A percentile compares a stretch with the other conserved stretches of the same genome.
phyloP scores from a whole-genome alignment of 805 yeast species.

The Candida ovalis region DNA sequence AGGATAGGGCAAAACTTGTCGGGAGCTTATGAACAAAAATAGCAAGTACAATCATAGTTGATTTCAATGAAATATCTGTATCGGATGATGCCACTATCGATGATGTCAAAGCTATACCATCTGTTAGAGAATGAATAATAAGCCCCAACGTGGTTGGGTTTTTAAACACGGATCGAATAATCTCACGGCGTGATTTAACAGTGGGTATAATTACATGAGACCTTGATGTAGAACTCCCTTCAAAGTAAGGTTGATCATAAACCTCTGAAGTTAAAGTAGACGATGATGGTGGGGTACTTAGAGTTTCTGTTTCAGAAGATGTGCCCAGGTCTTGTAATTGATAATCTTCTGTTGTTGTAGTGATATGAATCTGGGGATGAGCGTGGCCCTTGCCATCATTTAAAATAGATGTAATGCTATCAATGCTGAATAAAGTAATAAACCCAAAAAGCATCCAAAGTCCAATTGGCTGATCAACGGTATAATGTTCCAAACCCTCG shows the following conservation, averaged over 20 bases:
- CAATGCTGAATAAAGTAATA: conserved; percentile 48
- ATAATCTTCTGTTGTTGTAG: background rate
- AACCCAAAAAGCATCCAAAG: conserved; percentile 51
- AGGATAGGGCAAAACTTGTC: conserved; percentile 62
- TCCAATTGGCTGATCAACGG: conserved; percentile 37
- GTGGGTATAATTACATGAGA: background rate
- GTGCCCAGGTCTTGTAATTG: background rate
- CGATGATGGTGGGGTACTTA: background rate
- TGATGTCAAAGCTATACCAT: conserved; percentile 71
- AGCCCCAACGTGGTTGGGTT: conserved; percentile 58
- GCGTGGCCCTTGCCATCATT: background rate
- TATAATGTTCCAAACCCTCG: conserved; percentile 50
- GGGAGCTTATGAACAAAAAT: conserved; percentile 72
- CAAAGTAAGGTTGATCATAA: background rate
- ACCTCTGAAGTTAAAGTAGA: background rate
- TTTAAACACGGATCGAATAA: conserved; percentile 30
- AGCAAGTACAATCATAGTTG: conserved; percentile 49
- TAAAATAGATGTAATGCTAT: conserved; percentile 25
- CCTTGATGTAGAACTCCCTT: background rate
- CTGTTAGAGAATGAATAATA: conserved; percentile 63
- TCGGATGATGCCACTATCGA: conserved; percentile 34
- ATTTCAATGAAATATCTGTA: conserved; percentile 6
- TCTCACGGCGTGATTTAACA: background rate
- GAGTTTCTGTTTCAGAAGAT: background rate
- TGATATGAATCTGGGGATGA: background rate